phyloP scores from a whole-genome alignment of 1,284 basidiomycete species.

The Boletellus sp. region DNA sequence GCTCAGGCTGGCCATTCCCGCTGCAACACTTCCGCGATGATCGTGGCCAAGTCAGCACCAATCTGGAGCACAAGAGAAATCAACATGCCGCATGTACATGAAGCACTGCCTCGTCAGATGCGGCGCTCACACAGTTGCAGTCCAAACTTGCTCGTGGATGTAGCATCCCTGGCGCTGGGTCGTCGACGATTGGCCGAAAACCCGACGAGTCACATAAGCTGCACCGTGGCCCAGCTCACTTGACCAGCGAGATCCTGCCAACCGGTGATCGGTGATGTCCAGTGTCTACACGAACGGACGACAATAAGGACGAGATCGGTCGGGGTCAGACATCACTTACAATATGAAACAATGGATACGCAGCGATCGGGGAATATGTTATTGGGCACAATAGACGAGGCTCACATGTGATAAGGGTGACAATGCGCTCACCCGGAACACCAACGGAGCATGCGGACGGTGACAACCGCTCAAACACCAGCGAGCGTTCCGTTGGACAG shows the following conservation, averaged over 20 bases:
- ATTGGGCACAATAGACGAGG: not conserved
- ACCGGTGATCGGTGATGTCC: no score
- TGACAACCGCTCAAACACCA: not conserved
- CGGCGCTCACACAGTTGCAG: conserved; percentile 1
- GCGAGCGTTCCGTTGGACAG: no score
- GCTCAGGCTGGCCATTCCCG: conserved; percentile 3
- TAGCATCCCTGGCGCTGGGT: not conserved
- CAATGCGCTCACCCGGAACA: conserved; percentile 13
- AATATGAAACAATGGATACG: conserved; percentile 16
- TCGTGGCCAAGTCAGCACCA: conserved; percentile 19
- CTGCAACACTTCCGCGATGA: conserved; percentile 22
- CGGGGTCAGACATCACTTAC: not conserved
- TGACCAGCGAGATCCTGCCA: not conserved
- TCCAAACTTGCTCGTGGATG: conserved; percentile 6
- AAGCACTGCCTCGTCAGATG: conserved; percentile 12
- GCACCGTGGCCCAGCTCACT: conserved; percentile 9
- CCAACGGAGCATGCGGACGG: not conserved
- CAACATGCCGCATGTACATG: conserved; percentile 5
- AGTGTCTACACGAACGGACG: not conserved
- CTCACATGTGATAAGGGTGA: conserved; percentile 1
- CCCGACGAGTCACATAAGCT: not conserved
- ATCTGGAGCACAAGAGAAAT: not conserved
- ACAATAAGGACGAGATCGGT: no score
- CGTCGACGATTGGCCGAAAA: conserved; percentile 9
- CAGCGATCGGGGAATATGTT: no score